Base-by-base conservation (phyloP, 345 rosid species). In the Combretum micranthum region DNA sequence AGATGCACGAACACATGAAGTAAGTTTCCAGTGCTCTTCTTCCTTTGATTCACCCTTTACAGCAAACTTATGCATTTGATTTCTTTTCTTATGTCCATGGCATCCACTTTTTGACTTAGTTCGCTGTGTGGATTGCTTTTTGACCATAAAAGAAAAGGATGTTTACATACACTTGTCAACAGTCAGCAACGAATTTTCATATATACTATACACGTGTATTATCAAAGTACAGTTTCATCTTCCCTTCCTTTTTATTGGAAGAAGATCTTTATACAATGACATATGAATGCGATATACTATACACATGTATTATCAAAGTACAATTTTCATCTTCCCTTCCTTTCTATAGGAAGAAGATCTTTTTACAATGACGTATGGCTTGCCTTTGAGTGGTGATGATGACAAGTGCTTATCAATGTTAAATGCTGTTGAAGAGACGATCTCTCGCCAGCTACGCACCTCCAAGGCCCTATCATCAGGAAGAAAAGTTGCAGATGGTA, bases 1-100 rank as follows among this genome's bases (percentile, higher is more conserved):
- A 57, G 92, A 93, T 68, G 86, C 99, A 44, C 97, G 97, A 42
- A 93, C 99, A 72, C 94, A 93, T 85, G 99, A 93, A 89, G 99
- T 93, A 93, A 72, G 81, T 80, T 75, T 84, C 77, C 67, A 67
- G 57, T 53, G 61, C 60, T 67, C 74, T 72, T 67, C 74, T 62
- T 55, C 20, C 59, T 63, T 75, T 52, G 57, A 53, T 23, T 66
- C 55, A 66, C 61, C 16, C 66, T 3, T 14, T 58, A 0, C 21
- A 32, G 39, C 39, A 32, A 32, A 4, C 39, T 32, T 11, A 32
- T 54, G 5, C 13, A 17, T n/a, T 54, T 1, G 13, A 13, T 54
- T 22, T 17, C 45, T 54, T 37, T 12, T 54, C 57, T 37, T 54
- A 17, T 22, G 17, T 44, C n/a, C 20, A 12, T 54, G 42, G 57